phyloP scores from a whole-genome alignment of 75 land plant genomes.

The Selaginella tamariscina region DNA sequence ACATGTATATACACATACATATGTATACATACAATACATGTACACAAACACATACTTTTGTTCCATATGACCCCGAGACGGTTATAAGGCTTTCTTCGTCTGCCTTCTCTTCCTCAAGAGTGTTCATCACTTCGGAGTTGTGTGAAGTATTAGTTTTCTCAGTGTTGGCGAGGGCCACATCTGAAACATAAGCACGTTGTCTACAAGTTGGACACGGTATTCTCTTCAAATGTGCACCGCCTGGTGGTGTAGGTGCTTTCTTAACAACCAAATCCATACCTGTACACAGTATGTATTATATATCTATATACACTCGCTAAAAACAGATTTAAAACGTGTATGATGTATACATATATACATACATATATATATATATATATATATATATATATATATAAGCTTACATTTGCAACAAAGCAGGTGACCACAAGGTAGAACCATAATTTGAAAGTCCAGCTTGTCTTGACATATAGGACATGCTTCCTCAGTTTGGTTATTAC shows the following conservation, averaged over 20 bases:
- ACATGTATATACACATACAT: background rate
- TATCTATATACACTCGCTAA: too few species aligned
- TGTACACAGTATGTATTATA: too few species aligned
- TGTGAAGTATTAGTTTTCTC: slow-evolving; percentile 15
- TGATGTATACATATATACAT: background rate
- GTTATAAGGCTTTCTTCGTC: slow-evolving; percentile 31
- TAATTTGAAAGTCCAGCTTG: slow-evolving; percentile 47
- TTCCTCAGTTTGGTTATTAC: slow-evolving; percentile 31
- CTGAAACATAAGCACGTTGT: slow-evolving; percentile 45
- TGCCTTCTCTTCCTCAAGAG: slow-evolving; percentile 16
- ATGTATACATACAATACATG: slow-evolving; percentile 1
- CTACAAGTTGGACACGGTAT: slow-evolving; percentile 84
- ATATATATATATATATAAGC: background rate
- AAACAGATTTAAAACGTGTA: background rate
- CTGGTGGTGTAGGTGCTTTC: slow-evolving; percentile 16
- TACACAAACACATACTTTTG: slow-evolving; percentile 48
- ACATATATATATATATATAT: background rate
- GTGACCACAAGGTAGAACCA: slow-evolving; percentile 98
- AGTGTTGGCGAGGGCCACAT: slow-evolving; percentile 71
- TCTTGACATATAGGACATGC: slow-evolving; percentile 92
- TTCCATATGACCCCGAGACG: slow-evolving; percentile 90
- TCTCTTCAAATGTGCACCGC: slow-evolving; percentile 29
- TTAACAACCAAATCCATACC: slow-evolving; percentile 65
- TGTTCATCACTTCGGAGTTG: slow-evolving; percentile 7
- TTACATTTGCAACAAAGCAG: slow-evolving; percentile 87